phyloP scores from a whole-genome alignment of 768 basidiomycete genomes.

The Boletus bicolor region DNA sequence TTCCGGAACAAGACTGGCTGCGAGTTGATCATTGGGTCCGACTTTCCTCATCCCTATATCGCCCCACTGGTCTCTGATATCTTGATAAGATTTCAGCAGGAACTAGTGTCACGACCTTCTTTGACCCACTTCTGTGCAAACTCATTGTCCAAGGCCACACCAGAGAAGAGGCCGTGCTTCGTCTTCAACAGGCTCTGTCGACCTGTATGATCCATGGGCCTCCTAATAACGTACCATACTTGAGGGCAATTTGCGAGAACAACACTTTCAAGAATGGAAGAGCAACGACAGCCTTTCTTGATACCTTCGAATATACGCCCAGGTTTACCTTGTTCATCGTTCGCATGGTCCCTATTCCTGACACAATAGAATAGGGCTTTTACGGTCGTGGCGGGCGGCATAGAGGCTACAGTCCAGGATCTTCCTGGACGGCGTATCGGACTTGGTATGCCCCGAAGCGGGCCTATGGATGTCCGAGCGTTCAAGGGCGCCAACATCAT shows the following conservation, averaged over 20 bases:
- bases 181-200: conserved; percentile 40
- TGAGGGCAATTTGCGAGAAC: conserved; percentile 42
- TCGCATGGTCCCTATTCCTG: neutral
- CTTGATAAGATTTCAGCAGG: conserved; percentile 45
- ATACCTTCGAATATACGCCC: conserved; percentile 40
- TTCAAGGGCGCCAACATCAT: conserved; percentile 57
- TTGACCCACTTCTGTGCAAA: conserved; percentile 61
- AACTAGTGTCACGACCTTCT: conserved; percentile 48
- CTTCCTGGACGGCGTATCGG: conserved; percentile 51
- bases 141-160: conserved; percentile 49
- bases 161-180: conserved; percentile 43
- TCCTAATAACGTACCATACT: conserved; percentile 55
- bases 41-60: conserved; percentile 3
- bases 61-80: neutral
- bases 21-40: conserved; percentile 60
- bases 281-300: conserved; percentile 50
- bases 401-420: conserved; percentile 59
- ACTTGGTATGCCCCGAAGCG: conserved; percentile 58
- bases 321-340: conserved; percentile 27
- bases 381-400: conserved; percentile 51
- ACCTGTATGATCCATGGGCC: conserved; percentile 50
- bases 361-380: conserved; percentile 37
- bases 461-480: conserved; percentile 61
- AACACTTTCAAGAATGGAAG: conserved; percentile 40
- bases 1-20: conserved; percentile 46